Evolutionary conservation across 1,284 basidiomycete species (phyloP).

Genomic region (Ceratobasidium sp.): DNA sequence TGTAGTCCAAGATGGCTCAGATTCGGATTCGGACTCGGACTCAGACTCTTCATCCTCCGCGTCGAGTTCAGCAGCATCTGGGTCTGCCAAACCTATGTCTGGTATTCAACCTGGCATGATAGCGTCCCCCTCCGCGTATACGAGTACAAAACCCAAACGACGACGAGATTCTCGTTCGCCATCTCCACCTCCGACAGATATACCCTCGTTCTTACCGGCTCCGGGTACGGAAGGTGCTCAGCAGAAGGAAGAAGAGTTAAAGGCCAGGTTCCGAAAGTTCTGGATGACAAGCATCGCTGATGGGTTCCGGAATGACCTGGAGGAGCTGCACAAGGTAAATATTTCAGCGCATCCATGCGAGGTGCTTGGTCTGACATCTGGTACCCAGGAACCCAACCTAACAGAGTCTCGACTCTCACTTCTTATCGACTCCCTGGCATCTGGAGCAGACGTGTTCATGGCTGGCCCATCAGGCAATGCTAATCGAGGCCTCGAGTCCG

Average conservation of each 20-base stretch:
- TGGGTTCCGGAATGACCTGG: constrained; percentile 79
- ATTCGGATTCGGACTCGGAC: constrained; percentile 47
- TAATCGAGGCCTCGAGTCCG: constrained; percentile 45
- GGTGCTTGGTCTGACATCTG: neutral
- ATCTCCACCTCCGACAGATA: constrained; percentile 61
- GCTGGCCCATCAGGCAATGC: constrained; percentile 53
- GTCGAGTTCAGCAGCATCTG: constrained; percentile 47
- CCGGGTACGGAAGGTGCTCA: constrained; percentile 52
- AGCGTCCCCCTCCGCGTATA: constrained; percentile 37
- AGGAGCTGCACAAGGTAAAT: constrained; percentile 76
- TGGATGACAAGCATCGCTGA: constrained; percentile 84
- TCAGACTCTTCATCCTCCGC: constrained; percentile 49
- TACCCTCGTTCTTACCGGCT: constrained; percentile 64
- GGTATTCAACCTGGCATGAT: too few relatives aligned
- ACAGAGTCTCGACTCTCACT: constrained; percentile 70
- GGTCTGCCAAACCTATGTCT: constrained; percentile 46
- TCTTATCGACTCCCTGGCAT: constrained; percentile 79
- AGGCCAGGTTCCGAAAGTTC: constrained; percentile 74
- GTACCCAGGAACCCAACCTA: constrained; percentile 72
- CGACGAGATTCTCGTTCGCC: constrained; percentile 58
- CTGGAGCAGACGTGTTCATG: constrained; percentile 75
- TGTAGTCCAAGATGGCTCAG: constrained; percentile 49
- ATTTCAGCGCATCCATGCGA: neutral
- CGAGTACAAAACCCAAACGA: constrained; percentile 31
- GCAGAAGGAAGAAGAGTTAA: constrained; percentile 62